Base-by-base conservation (phyloP, 768 basidiomycete genomes). In the Boletus pseudo-olivaceus region DNA sequence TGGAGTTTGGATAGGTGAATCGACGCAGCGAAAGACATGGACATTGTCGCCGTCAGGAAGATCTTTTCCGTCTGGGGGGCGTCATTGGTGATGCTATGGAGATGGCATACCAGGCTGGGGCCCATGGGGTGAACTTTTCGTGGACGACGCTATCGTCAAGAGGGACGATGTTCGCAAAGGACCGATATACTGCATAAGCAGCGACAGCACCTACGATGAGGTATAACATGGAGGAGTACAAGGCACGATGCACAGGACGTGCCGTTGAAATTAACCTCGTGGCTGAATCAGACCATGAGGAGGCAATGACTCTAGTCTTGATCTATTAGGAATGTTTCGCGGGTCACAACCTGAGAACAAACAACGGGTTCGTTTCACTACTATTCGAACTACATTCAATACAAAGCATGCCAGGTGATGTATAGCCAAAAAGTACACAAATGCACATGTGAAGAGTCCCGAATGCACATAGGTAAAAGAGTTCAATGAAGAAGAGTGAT, bases 1-100 rank as follows among this genome's bases (percentile, higher is more conserved):
- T 65, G 2, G 61, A 61, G 17, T 55, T 32, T 1, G 81, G 81
- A 34, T 60, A 72, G 20, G 61, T 60, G 51, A 83, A 68, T n/a
- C 63, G 68, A 23, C 23, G 4, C 23, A 23, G 23, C 23, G 4
- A 23, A 23, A 23, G 23, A 23, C 4, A n/a, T n/a, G n/a, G n/a
- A n/a, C n/a, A n/a, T n/a, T n/a, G n/a, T n/a, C n/a, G 23, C 23
- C 4, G 23, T 23, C 23, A 23, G 23, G 23, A 2, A 23, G 23
- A 23, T 23, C 23, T 23, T 23, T 23, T 4, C 23, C 23, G 23
- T 23, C 4, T 23, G 23, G 4, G 23, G 23, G 23, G 23, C 23
- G 23, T 23, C 23, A 23, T 23, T 23, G 23, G 23, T 4, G 23
- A 23, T 23, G 23, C 23, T 23, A 23, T 23, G 23, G 23, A 23